Conservation (phyloP, 495 filamentous ascomycete genomes). For the Annulohypoxylon nitens region DNA sequence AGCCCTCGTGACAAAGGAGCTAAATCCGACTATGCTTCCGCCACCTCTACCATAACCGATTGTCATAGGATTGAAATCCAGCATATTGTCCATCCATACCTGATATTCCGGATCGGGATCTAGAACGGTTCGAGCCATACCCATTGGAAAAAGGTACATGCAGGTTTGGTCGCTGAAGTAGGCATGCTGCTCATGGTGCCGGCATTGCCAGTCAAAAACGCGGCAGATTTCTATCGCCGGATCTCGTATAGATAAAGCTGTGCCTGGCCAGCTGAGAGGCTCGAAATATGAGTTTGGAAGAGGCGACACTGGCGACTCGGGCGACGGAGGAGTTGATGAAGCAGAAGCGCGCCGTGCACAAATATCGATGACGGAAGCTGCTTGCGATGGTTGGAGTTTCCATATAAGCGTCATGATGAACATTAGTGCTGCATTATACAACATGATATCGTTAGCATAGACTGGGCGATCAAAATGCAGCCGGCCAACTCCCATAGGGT, state of each 20-base stretch:
- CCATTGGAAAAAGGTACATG: conserved; percentile 43
- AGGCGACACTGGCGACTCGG: background rate
- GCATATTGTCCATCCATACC: conserved; percentile 40
- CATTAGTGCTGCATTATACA: conserved; percentile 44
- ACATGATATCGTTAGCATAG: conserved; percentile 36
- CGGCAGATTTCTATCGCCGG: conserved; percentile 45
- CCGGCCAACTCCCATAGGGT: background rate
- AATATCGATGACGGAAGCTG: conserved; percentile 26
- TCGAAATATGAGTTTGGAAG: conserved; percentile 32
- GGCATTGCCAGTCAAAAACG: conserved; percentile 44
- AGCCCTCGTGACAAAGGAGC: conserved; percentile 34
- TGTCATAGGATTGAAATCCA: conserved; percentile 37
- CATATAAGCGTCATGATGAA: conserved; percentile 44
- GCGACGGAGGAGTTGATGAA: background rate
- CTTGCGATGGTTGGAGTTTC: conserved; percentile 37
- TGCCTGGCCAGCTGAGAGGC: conserved; percentile 34
- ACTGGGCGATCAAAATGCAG: conserved; percentile 35
- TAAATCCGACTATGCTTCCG: conserved; percentile 40
- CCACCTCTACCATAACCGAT: conserved; percentile 36
- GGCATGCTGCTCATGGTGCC: conserved; percentile 31
- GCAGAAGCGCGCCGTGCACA: conserved; percentile 33
- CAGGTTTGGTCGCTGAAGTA: conserved; percentile 36
- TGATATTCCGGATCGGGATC: conserved; percentile 27
- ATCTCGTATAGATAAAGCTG: conserved; percentile 36
- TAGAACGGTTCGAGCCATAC: conserved; percentile 42